Evolutionary conservation across 2,329 filamentous ascomycete species (phyloP).

Genomic region (Exophiala dermatitidis): DNA sequence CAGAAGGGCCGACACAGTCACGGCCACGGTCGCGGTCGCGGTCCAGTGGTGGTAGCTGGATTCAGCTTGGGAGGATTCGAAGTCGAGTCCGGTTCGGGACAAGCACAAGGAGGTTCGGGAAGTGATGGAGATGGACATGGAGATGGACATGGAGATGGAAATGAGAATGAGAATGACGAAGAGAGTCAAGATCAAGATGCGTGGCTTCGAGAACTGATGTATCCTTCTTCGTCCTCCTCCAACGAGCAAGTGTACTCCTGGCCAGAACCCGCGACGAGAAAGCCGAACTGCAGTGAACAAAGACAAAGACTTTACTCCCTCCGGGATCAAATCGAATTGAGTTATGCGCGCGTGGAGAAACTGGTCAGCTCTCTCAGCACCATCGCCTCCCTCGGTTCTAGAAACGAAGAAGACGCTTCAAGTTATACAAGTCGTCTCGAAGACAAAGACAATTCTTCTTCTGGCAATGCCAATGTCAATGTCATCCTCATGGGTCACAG

Average conservation of each 20-base stretch:
- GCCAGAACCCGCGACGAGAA: background rate
- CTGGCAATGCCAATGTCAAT: slow-evolving; percentile 23
- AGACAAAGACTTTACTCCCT: slow-evolving; percentile 15
- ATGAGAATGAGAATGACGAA: slow-evolving; percentile 15
- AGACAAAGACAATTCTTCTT: no score
- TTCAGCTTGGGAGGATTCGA: slow-evolving; percentile 25
- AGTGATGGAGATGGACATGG: slow-evolving; percentile 17
- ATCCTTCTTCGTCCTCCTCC: background rate
- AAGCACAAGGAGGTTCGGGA: background rate
- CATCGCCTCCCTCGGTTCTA: no score
- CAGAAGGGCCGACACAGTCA: background rate
- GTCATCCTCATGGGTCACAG: slow-evolving; percentile 68
- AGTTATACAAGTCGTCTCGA: no score
- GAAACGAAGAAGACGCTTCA: no score
- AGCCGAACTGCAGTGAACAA: background rate
- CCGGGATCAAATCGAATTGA: slow-evolving; percentile 44
- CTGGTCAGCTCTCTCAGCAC: slow-evolving; percentile 29
- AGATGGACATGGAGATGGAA: slow-evolving; percentile 27
- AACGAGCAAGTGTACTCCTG: background rate
- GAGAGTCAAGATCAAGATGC: background rate
- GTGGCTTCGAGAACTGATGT: slow-evolving; percentile 3
- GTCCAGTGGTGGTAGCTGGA: slow-evolving; percentile 13
- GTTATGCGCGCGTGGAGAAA: slow-evolving; percentile 38
- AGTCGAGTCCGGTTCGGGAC: background rate
- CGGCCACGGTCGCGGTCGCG: background rate